Conservation (phyloP, 78 protist genomes). For the Bodo saltans region DNA sequence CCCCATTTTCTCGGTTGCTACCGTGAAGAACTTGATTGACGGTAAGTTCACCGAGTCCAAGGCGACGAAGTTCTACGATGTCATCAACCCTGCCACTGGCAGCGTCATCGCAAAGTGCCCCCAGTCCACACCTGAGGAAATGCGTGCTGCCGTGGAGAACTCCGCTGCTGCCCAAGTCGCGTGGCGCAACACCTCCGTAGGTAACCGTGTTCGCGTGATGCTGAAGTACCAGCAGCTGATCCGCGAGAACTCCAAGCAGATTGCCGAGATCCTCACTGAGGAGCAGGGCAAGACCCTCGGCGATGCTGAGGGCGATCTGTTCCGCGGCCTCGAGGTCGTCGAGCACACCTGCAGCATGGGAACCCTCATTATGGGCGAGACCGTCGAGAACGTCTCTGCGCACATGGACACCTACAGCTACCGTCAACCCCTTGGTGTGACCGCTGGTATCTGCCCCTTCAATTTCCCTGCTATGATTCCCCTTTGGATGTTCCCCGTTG, state of each 20-base stretch:
- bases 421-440: constrained; percentile 92
- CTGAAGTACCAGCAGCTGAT: constrained; percentile 66
- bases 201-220: constrained; percentile 76
- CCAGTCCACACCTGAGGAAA: constrained; percentile 68
- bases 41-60: constrained; percentile 72
- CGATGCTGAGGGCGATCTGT: constrained; percentile 71
- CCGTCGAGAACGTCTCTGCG: constrained; percentile 68
- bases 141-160: constrained; percentile 75
- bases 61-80: constrained; percentile 68
- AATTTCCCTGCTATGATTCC: constrained; percentile 87
- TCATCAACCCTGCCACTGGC: constrained; percentile 84
- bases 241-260: constrained; percentile 60
- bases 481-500: constrained; percentile 88
- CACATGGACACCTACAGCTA: constrained; percentile 87
- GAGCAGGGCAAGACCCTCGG: constrained; percentile 95
- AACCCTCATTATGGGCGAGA: constrained; percentile 79
- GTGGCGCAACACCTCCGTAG: constrained; percentile 76
- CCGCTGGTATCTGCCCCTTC: constrained; percentile 90
- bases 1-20: not conserved
- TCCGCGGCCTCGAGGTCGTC: constrained; percentile 71
- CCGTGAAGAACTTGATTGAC: constrained; percentile 70
- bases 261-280: constrained; percentile 69
- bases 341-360: constrained; percentile 84
- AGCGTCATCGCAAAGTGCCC: constrained; percentile 73
- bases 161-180: constrained; percentile 65